Percentiles rank a stretch among this genome's conserved stretches.
Evolutionary conservation across 192 early-diverging fungal species (phyloP).

Genomic region (Coemansia sp.): DNA sequence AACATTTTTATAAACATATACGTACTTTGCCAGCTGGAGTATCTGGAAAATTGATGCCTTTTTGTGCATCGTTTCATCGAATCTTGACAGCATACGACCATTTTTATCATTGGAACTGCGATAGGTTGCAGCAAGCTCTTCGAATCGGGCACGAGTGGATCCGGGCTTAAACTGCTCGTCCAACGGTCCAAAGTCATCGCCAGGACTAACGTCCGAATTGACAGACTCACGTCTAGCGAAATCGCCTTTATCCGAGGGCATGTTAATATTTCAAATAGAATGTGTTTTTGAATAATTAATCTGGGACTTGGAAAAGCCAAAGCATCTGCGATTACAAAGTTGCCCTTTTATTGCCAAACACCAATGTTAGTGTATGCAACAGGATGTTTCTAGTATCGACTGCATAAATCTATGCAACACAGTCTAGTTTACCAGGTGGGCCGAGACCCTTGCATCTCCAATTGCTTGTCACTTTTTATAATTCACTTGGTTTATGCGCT

Average conservation of each 20-base stretch:
- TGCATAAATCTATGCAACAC: neutral
- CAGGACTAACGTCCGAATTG: conserved; percentile 36
- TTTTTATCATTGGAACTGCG: conserved; percentile 28
- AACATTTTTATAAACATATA: neutral
- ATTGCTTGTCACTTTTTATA: neutral
- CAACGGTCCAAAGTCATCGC: conserved; percentile 27
- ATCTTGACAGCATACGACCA: conserved; percentile 20
- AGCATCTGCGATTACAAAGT: neutral
- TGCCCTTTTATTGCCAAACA: neutral
- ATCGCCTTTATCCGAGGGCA: conserved; percentile 5
- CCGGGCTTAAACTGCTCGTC: conserved; percentile 34
- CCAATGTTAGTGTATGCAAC: neutral
- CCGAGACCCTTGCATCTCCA: neutral
- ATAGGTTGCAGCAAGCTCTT: conserved; percentile 49
- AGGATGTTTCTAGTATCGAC: neutral
- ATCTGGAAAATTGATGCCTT: conserved; percentile 26
- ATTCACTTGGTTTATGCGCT: neutral
- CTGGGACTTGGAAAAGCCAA: neutral
- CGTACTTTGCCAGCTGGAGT: conserved; percentile 24
- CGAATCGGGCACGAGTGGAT: conserved; percentile 49
- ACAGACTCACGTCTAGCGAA: conserved; percentile 25
- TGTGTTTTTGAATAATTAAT: neutral
- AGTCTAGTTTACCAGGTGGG: neutral
- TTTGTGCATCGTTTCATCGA: conserved; percentile 25
- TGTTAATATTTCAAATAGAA: neutral